Evolutionary conservation across 805 yeast species (phyloP), one percentile per base, ranked within the genome.

Genomic region (Teunomyces kruisii): DNA sequence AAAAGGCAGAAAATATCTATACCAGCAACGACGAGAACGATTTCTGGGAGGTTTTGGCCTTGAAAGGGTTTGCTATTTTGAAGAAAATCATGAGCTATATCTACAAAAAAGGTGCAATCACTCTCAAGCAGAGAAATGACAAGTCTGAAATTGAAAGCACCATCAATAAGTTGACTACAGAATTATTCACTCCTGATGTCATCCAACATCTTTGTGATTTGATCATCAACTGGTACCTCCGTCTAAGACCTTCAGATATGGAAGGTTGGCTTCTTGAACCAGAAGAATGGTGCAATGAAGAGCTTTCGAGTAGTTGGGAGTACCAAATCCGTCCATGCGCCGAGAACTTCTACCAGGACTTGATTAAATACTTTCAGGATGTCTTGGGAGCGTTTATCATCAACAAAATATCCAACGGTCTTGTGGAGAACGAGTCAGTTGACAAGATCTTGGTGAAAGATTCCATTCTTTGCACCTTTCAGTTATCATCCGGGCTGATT

Each of bases 221-320:
- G 35, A 68, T 91, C 29, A 82, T 90, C 47, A 72, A 76, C 32
- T 84, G 84, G 80, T 91, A 88, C 62, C 71, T 94, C 50, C 78
- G 84, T 45, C 64, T 91, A 39, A 79, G 83, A 47, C 89, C 92
- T 0, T 63, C 76, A 1, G 97, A 91, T 59, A 62, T 92, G 39
- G 95, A 87, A 54, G 70, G 80, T 31, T 94, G 98, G 98, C 61
- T 73, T 9, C 62, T 77, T 13, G 96, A 90, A 48, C 97, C 98
- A 0, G 98, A 90, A 61, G 97, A 89, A 61, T 94, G 96, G 88
- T 82, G 87, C 15, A 82, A 83, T 51, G 96, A 89, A 57, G 96
- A 90, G 53, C 68, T 84, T 46, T 76, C 82, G 41, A 70, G 81
- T 4, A 83, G 85, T 58, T 89, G 88, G 83, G 97, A 91, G 58